Percentiles rank a stretch among this genome's conserved stretches.
phyloP scores from a whole-genome alignment of 2,329 filamentous ascomycete species.

The Colletotrichum gloeosporioides region DNA sequence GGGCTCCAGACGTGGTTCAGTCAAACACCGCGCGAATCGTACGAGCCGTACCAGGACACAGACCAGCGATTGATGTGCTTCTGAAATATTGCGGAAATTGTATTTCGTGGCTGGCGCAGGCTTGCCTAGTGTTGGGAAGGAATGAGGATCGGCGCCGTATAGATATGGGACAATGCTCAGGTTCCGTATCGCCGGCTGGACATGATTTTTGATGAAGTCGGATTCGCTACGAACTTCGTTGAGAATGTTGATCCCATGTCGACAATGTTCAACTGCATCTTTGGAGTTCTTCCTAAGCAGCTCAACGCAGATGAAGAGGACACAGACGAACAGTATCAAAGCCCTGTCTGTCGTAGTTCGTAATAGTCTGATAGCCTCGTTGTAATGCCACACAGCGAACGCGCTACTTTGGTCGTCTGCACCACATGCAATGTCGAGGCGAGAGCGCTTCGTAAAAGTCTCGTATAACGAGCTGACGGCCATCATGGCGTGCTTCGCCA shows the following conservation, averaged over 20 bases:
- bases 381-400: constrained; percentile 23
- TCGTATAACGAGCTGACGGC: constrained; percentile 24
- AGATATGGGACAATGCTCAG: neutral
- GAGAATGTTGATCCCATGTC: constrained; percentile 8
- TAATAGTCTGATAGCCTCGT: constrained; percentile 20
- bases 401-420: neutral
- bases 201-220: neutral
- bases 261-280: neutral
- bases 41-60: constrained; percentile 29
- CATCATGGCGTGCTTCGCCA: constrained; percentile 27
- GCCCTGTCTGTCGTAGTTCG: constrained; percentile 6
- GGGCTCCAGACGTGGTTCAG: constrained; percentile 17
- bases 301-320: constrained; percentile 24
- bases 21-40: constrained; percentile 30
- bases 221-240: neutral
- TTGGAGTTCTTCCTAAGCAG: neutral
- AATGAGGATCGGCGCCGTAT: neutral
- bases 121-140: neutral
- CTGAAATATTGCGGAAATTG: constrained; percentile 19
- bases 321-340: constrained; percentile 22
- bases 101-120: neutral
- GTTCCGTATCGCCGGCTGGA: neutral
- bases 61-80: constrained; percentile 35
- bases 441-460: neutral
- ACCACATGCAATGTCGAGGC: neutral